Conservation (phyloP, 164 flowering plant species). For the Tetracentron sinense region DNA sequence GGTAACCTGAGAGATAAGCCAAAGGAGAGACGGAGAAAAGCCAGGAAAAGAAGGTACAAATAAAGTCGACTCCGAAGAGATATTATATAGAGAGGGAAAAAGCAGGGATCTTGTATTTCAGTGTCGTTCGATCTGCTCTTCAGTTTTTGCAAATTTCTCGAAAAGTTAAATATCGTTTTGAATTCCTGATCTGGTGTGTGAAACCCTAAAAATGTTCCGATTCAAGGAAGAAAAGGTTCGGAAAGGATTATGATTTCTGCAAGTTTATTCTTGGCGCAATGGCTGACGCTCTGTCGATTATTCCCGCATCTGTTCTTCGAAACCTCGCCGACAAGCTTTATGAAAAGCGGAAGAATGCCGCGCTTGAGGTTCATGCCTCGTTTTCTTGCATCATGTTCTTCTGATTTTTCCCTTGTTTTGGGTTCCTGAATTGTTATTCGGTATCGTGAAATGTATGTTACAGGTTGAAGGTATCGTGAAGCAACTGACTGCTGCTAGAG, state of each 20-base stretch:
- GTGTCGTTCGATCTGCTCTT: background rate
- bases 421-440: background rate
- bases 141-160: background rate
- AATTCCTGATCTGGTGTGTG: constrained; percentile 1
- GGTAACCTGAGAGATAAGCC: too few relatives aligned
- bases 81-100: background rate
- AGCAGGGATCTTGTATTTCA: background rate
- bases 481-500: constrained; percentile 58
- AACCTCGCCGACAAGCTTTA: constrained; percentile 89
- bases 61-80: too few relatives aligned
- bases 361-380: constrained; percentile 62
- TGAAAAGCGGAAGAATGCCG: constrained; percentile 97
- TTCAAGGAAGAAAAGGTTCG: constrained; percentile 26
- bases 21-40: too few relatives aligned
- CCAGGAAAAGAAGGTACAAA: too few relatives aligned
- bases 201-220: constrained; percentile 22
- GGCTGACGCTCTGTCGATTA: constrained; percentile 61
- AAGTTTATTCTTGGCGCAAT: constrained; percentile 19
- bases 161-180: background rate
- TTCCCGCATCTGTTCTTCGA: constrained; percentile 73
- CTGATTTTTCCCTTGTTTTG: background rate
- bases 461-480: constrained; percentile 95
- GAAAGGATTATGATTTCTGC: constrained; percentile 12
- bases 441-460: constrained; percentile 8
- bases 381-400: background rate